Conservation (phyloP, 306 rosid genomes). For the Canavalia ensiformis region DNA sequence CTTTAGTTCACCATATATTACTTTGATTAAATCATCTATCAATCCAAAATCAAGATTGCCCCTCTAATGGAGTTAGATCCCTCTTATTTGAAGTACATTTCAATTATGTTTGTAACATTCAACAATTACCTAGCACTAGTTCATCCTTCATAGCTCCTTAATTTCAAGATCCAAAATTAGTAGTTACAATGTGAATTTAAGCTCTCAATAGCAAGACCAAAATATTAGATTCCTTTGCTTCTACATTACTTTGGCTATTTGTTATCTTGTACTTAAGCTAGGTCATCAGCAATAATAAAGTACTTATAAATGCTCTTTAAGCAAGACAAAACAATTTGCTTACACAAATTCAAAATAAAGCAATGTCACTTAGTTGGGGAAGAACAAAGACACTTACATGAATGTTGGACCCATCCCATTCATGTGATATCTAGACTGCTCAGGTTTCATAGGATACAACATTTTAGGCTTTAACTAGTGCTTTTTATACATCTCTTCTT, state of each 20-base stretch:
- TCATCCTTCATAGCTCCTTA: neutral
- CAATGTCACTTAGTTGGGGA: neutral
- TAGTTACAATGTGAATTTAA: neutral
- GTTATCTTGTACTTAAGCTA: neutral
- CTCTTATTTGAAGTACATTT: no score
- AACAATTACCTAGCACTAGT: neutral
- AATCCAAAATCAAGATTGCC: no score
- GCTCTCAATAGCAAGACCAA: neutral
- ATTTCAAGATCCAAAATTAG: neutral
- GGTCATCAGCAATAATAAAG: neutral
- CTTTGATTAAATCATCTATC: no score
- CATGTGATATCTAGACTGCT: neutral
- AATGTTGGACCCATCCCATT: conserved; percentile 19
- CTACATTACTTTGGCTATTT: neutral
- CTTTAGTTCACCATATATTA: neutral
- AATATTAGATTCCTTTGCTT: neutral
- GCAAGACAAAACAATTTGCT: neutral
- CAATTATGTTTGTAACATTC: neutral
- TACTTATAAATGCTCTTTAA: conserved; percentile 2
- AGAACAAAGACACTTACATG: neutral
- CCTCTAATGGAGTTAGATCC: no score
- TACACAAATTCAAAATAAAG: neutral
- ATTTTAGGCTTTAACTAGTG: neutral
- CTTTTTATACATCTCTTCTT: neutral
- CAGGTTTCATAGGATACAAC: neutral